Evolutionary conservation across 1,284 basidiomycete species (phyloP), one percentile per base, ranked within the genome.

Genomic region (Papiliotrema nemorosa): DNA sequence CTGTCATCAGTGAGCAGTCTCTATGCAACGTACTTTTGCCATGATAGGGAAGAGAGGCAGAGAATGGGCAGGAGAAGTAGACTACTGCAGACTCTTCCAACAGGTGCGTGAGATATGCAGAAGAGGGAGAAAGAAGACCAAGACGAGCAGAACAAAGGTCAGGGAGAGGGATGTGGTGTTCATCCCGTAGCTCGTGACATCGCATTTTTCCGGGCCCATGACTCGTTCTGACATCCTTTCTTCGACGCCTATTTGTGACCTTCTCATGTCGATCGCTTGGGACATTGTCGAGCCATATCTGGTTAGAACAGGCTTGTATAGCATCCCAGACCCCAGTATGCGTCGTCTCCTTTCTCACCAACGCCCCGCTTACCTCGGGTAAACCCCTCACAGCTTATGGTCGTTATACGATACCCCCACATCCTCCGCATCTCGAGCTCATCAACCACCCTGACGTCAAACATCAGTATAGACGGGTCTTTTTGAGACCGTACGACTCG

Each of bases 241-340:
- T n/a, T n/a, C n/a, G n/a, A n/a, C n/a, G n/a, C n/a, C n/a, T n/a
- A n/a, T n/a, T n/a, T n/a, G n/a, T n/a, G n/a, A n/a, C n/a, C n/a
- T n/a, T n/a, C n/a, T n/a, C n/a, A 27, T 29, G 22, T 43, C 41
- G 12, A 43, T 43, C 25, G 24, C 41, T 7, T 43, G 73, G 71
- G 72, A 74, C 52, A 55, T 73, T 43, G 39, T 67, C 18, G 71
- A 73, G 53, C 70, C 73, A 1, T 65, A 69, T 40, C 53, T 73
- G 29, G 60, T 66, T 2, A 52, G 54, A 7, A 31, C 54, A 1
- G 64, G 63, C 0, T 38, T 69, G 1, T 73, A 74, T 57, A 59
- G 52, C 2, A 58, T 65, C 5, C 48, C 59, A 21, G 73, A 75
- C 49, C 70, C 72, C 2, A 75, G 72, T 73, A 25, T 52, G 68